Evolutionary conservation across 306 rosid species (phyloP).

Genomic region (Rosa rugosa): DNA sequence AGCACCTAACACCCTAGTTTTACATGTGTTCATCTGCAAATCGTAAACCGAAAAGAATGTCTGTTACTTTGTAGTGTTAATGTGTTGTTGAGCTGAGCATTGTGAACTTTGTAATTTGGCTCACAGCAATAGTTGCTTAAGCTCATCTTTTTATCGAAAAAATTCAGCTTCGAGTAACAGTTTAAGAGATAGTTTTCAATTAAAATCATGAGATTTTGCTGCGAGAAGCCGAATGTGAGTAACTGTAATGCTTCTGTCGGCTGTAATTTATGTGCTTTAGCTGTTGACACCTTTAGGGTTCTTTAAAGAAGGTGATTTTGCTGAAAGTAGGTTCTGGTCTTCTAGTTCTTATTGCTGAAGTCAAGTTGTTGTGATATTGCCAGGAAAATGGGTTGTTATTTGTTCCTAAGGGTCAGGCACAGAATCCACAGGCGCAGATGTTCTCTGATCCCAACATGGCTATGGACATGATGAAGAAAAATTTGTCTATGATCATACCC

Average conservation of each 20-base stretch:
- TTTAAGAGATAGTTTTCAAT: not conserved
- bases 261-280: not conserved
- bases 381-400: slow-evolving; percentile 87
- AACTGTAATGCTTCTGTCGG: not conserved
- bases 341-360: slow-evolving; percentile 5
- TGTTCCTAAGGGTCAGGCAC: slow-evolving; percentile 91
- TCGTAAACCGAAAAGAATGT: not conserved
- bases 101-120: no score
- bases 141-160: not conserved
- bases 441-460: slow-evolving; percentile 99
- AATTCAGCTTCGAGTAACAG: not conserved
- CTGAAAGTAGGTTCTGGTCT: not conserved
- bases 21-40: not conserved
- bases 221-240: not conserved
- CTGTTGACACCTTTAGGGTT: not conserved
- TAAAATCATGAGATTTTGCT: not conserved
- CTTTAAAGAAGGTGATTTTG: not conserved
- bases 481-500: slow-evolving; percentile 96
- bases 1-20: not conserved
- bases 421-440: slow-evolving; percentile 95
- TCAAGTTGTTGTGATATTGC: slow-evolving; percentile 14
- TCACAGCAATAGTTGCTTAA: not conserved
- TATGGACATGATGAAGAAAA: slow-evolving; percentile 99
- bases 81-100: slow-evolving; percentile 1
- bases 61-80: not conserved